Base-by-base conservation (phyloP, 2,329 filamentous ascomycete species). In the Penicillium nordicum region DNA sequence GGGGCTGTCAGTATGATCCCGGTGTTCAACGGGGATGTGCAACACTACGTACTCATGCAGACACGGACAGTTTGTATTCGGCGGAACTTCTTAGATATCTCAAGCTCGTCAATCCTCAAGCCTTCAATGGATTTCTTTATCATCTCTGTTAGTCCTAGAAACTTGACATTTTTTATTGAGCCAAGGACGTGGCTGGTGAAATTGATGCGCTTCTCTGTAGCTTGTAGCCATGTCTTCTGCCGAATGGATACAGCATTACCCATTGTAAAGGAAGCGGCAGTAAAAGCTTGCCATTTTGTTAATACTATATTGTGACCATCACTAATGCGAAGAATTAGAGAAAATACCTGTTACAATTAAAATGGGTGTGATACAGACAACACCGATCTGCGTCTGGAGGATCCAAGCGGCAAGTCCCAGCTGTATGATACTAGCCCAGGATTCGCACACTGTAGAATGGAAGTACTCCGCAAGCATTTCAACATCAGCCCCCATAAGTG, bases 141-240 rank as follows among this genome's bases (percentile, higher is more conserved):
- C 0, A 46, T 36, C n/a, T 60, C 52, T 25, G 56, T 49, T 8
- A 64, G 38, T 0, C 76, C 78, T 0, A 75, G 69, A 11, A 78
- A 68, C 50, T 77, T 79, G 49, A 79, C 64, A 27, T 68, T 71
- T 48, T 75, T 77, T 63, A 80, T 77, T 25, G 69, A 72, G 0
- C 71, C 71, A 0, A 79, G 60, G 5, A 76, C 69, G 21, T 68
- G 67, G 11, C 73, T 66, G 0, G 76, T 80, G 36, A 72, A 68
- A 21, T 70, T 73, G 23, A 80, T 72, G 3, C 78, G 72, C 32
- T 71, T 69, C 60, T 79, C 69, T 3, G 76, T 76, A 14, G 74
- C 73, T 21, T 70, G 65, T 40, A 78, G 71, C 78, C 78, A 80
- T 7, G 55, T 53, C 27, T 68, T 69, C 38, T 77, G 75, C 10